Conservation (phyloP, 345 rosid species). For the Salix suchowensis region DNA sequence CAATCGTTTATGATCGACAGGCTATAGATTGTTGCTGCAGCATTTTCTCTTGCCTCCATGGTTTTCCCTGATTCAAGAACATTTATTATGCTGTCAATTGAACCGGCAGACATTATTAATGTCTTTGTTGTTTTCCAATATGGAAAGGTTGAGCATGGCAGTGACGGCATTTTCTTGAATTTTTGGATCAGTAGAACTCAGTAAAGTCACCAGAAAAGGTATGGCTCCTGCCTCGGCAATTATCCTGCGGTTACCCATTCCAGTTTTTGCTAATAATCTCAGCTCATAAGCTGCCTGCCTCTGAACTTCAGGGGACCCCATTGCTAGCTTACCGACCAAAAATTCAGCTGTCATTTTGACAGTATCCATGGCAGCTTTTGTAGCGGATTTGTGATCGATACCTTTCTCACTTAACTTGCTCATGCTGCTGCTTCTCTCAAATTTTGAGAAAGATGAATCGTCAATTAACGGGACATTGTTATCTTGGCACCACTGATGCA, state of each 20-base stretch:
- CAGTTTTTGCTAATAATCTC: slow-evolving; percentile 58
- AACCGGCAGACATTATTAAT: slow-evolving; percentile 65
- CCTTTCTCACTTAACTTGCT: slow-evolving; percentile 27
- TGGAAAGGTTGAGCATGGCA: slow-evolving; percentile 60
- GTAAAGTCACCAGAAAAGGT: slow-evolving; percentile 51
- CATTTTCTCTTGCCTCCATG: slow-evolving; percentile 65
- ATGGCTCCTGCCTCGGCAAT: slow-evolving; percentile 66
- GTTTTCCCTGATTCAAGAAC: slow-evolving; percentile 57
- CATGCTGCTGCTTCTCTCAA: slow-evolving; percentile 26
- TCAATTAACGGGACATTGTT: slow-evolving; percentile 46
- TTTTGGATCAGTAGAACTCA: slow-evolving; percentile 46
- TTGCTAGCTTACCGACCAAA: slow-evolving; percentile 66
- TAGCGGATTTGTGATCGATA: slow-evolving; percentile 47
- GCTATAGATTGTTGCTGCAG: slow-evolving; percentile 67
- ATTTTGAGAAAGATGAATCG: slow-evolving; percentile 23
- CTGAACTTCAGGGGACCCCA: slow-evolving; percentile 54
- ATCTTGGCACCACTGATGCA: slow-evolving; percentile 67
- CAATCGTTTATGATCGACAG: slow-evolving; percentile 50
- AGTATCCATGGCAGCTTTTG: slow-evolving; percentile 46
- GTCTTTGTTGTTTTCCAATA: slow-evolving; percentile 55
- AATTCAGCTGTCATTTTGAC: slow-evolving; percentile 68
- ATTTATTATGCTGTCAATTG: slow-evolving; percentile 44
- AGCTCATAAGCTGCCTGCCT: slow-evolving; percentile 70
- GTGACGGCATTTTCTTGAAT: slow-evolving; percentile 69
- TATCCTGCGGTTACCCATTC: slow-evolving; percentile 58